Evolutionary conservation across 345 rosid species (phyloP).

Genomic region (Citrus hindsii): DNA sequence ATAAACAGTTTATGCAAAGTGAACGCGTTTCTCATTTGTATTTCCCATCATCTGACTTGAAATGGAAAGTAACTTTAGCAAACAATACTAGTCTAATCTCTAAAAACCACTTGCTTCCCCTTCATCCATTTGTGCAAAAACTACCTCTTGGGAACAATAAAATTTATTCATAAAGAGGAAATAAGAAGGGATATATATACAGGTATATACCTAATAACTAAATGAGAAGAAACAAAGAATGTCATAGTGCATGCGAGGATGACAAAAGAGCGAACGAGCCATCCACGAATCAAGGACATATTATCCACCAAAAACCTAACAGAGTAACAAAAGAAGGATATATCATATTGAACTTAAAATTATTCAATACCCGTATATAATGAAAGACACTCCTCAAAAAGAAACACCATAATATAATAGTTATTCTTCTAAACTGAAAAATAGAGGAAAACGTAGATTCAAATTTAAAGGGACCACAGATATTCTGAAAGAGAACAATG

Average conservation of each 20-base stretch:
- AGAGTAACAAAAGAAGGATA: background rate
- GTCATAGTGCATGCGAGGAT: background rate
- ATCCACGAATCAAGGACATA: background rate
- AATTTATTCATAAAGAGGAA: background rate
- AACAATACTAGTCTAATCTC: background rate
- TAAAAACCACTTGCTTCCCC: background rate
- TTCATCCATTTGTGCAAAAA: background rate
- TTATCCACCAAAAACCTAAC: background rate
- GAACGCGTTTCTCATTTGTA: background rate
- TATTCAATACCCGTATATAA: background rate
- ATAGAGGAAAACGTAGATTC: background rate
- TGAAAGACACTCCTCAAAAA: background rate
- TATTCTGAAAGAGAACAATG: background rate
- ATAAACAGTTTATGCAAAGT: background rate
- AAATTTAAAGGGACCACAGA: background rate
- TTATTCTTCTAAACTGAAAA: background rate
- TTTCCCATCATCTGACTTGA: background rate
- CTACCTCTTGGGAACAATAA: background rate
- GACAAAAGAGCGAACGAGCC: background rate
- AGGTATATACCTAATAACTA: no score
- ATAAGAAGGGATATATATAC: background rate
- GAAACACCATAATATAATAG: background rate
- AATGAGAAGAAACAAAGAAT: background rate
- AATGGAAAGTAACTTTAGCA: background rate
- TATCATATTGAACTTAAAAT: background rate